phyloP scores from a whole-genome alignment of 768 basidiomycete genomes.

The Daedaleopsis sinensis region DNA sequence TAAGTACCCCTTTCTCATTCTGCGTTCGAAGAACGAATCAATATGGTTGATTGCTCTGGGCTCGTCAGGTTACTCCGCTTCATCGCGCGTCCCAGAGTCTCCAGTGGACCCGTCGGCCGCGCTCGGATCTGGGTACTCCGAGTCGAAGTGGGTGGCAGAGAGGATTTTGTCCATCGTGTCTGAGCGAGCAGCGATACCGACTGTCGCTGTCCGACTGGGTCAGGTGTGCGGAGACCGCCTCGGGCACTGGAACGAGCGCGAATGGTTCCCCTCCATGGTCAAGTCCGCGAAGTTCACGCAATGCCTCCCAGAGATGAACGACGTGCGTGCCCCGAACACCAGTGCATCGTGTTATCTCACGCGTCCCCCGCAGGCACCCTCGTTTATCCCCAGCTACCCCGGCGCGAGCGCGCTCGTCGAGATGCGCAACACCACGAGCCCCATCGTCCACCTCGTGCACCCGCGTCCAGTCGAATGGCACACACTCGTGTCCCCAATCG shows the following conservation, averaged over 20 bases:
- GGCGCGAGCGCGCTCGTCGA: constrained; percentile 4
- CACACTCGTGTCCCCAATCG: constrained; percentile 15
- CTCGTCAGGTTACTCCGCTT: too few relatives aligned
- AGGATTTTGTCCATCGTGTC: constrained; percentile 37
- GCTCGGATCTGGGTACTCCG: constrained; percentile 37
- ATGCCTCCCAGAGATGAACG: constrained; percentile 36
- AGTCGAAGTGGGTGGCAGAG: constrained; percentile 44
- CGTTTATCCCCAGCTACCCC: too few relatives aligned
- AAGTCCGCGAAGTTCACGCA: constrained; percentile 29
- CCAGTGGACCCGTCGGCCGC: constrained; percentile 10
- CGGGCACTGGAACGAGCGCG: constrained; percentile 45
- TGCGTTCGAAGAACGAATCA: too few relatives aligned
- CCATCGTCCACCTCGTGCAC: constrained; percentile 26
- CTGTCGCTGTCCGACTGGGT: constrained; percentile 45
- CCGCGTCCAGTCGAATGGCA: constrained; percentile 26
- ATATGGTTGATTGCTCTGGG: not conserved
- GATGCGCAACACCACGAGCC: not conserved
- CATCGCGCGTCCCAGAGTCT: not conserved
- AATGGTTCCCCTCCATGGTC: constrained; percentile 48
- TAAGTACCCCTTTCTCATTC: constrained; percentile 1
- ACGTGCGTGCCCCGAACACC: constrained; percentile 31
- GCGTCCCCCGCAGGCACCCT: not conserved
- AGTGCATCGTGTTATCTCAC: too few relatives aligned
- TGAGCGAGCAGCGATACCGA: constrained; percentile 30
- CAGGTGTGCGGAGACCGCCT: constrained; percentile 44